Percentiles rank a stretch among this genome's conserved stretches.
These are phyloP conservation scores for Dentipellis sp. DNA, from an alignment of 768 basidiomycete genomes.

Conservation along the genomic window DNA sequence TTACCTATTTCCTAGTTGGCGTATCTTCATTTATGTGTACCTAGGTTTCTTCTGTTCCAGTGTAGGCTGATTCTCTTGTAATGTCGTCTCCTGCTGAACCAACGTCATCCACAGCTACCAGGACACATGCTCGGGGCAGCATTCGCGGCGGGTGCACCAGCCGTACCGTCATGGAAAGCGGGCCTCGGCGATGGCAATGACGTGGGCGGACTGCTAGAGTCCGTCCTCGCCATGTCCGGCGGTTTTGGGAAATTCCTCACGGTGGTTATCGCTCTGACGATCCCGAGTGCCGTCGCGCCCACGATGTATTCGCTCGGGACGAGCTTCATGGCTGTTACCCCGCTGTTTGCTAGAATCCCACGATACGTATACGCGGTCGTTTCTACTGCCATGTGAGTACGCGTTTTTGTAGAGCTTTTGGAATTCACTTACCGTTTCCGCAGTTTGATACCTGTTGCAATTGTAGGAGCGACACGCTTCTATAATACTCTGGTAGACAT, in stretches of 20 bases:
- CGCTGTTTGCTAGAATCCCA: constrained; percentile 27
- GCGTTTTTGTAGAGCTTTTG: neutral
- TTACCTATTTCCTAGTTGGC: constrained; percentile 15
- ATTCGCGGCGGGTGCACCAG: constrained; percentile 32
- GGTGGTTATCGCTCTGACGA: constrained; percentile 41
- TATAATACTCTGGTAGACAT: constrained; percentile 35
- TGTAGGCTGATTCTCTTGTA: constrained; percentile 20
- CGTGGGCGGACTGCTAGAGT: constrained; percentile 34
- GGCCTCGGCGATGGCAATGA: constrained; percentile 30
- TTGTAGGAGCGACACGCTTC: constrained; percentile 36
- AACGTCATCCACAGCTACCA: constrained; percentile 21
- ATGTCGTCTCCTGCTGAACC: neutral
- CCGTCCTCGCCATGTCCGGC: constrained; percentile 29
- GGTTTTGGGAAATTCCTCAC: constrained; percentile 39
- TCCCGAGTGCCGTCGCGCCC: constrained; percentile 47
- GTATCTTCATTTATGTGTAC: constrained; percentile 38
- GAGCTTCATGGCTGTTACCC: constrained; percentile 31
- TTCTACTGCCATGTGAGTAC: constrained; percentile 33
- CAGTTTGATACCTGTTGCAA: constrained; percentile 37
- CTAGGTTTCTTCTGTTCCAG: constrained; percentile 33
- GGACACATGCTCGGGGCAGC: constrained; percentile 36
- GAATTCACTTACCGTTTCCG: neutral
- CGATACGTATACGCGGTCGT: constrained; percentile 39
- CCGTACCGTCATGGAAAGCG: constrained; percentile 28
- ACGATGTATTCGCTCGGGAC: constrained; percentile 50